Evolutionary conservation across 305 asterid species (phyloP).

Genomic region (Solanum hybrid): DNA sequence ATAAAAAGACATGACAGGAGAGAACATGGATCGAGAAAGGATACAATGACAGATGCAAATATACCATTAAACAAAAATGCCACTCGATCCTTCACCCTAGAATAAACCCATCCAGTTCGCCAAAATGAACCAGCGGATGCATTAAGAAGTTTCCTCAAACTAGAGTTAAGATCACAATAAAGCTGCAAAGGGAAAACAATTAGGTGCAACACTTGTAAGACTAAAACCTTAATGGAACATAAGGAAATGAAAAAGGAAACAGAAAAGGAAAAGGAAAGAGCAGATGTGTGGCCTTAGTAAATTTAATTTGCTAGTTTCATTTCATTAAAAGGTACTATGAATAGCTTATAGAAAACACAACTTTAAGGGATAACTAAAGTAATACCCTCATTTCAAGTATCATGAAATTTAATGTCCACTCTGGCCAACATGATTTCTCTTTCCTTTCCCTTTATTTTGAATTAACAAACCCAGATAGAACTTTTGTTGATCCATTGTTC

Average conservation of each 20-base stretch:
- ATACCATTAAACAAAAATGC: slow-evolving; percentile 79
- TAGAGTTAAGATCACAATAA: slow-evolving; percentile 53
- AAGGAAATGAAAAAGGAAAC: not conserved
- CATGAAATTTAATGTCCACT: not conserved
- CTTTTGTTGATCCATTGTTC: not conserved
- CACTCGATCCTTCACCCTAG: slow-evolving; percentile 59
- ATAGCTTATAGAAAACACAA: not conserved
- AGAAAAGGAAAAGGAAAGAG: not conserved
- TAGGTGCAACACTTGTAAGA: not conserved
- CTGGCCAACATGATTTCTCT: not conserved
- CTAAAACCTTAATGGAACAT: not conserved
- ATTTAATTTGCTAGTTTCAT: not conserved
- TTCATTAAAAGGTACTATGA: not conserved
- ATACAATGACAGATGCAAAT: not conserved
- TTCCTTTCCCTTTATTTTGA: not conserved
- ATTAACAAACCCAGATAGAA: not conserved
- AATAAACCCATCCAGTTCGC: slow-evolving; percentile 89
- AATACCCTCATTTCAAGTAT: not conserved
- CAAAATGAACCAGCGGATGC: slow-evolving; percentile 70
- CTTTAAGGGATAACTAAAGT: not conserved
- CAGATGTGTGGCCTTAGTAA: not conserved
- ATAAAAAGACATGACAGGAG: not conserved
- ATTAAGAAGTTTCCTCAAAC: slow-evolving; percentile 74
- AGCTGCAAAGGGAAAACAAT: slow-evolving; percentile 42
- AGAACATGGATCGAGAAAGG: not conserved